Percentiles rank a stretch among this genome's conserved stretches.
Evolutionary conservation across 805 yeast genomes (phyloP).

Genomic region (Metschnikowia vanudenii): DNA sequence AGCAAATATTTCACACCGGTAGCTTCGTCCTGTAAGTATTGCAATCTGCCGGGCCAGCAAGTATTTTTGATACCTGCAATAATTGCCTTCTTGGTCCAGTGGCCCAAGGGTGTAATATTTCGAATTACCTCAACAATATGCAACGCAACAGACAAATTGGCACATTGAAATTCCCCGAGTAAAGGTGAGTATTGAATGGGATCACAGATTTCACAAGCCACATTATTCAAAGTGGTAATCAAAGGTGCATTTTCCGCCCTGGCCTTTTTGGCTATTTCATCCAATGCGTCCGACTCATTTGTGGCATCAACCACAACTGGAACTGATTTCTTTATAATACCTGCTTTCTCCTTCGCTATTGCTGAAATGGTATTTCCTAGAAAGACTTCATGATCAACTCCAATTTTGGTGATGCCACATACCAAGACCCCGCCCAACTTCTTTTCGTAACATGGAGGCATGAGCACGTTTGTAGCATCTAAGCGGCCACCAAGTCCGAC

Average conservation of each 20-base stretch:
- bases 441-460: constrained; percentile 4
- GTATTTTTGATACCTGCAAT: constrained; percentile 53
- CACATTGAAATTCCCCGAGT: constrained; percentile 69
- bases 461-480: constrained; percentile 83
- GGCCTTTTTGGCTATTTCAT: constrained; percentile 45
- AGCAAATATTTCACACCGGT: constrained; percentile 44
- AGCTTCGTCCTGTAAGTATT: constrained; percentile 31
- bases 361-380: constrained; percentile 63
- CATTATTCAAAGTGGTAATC: constrained; percentile 20
- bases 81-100: constrained; percentile 36
- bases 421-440: constrained; percentile 44
- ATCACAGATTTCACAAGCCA: constrained; percentile 11
- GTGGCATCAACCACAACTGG: constrained; percentile 51
- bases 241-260: constrained; percentile 26
- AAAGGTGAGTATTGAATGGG: constrained; percentile 53
- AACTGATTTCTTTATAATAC: constrained; percentile 63
- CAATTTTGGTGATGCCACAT: constrained; percentile 81
- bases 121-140: constrained; percentile 45
- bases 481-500: constrained; percentile 90
- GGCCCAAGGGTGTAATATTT: constrained; percentile 18
- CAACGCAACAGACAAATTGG: constrained; percentile 68
- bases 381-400: constrained; percentile 78
- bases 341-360: constrained; percentile 82
- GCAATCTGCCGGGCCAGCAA: constrained; percentile 88
- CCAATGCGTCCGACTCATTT: constrained; percentile 39